Evolutionary conservation across 2,329 filamentous ascomycete genomes (phyloP).

Genomic region (Aureobasidium namibiae): DNA sequence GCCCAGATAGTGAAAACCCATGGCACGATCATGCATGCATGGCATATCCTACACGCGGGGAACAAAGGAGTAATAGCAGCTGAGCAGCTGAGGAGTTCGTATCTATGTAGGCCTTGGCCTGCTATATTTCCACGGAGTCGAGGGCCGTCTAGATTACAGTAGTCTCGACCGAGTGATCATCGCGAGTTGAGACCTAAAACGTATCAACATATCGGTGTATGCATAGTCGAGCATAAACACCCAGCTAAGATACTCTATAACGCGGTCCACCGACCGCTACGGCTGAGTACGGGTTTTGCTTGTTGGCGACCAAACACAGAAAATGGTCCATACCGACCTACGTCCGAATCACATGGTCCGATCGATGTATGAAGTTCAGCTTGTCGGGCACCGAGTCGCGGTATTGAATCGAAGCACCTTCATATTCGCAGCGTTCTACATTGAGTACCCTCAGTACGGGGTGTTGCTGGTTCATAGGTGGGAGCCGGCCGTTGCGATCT

Average conservation of each 20-base stretch:
- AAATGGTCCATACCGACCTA: not conserved
- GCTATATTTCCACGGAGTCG: not conserved
- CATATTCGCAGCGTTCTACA: not conserved
- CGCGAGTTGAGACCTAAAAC: not conserved
- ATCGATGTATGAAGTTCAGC: not conserved
- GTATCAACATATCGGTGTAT: no score
- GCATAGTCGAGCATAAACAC: not conserved
- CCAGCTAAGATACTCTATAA: not conserved
- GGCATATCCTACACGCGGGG: not conserved
- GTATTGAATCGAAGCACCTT: not conserved
- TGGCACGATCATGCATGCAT: not conserved
- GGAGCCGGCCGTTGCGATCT: conserved; percentile 1
- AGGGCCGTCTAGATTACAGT: not conserved
- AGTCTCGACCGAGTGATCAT: not conserved
- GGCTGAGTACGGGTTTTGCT: not conserved
- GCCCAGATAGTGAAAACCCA: not conserved
- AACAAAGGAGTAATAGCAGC: not conserved
- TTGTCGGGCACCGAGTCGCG: not conserved
- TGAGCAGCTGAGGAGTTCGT: no score
- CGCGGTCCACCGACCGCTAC: not conserved
- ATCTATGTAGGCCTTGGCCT: no score
- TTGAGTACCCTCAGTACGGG: not conserved
- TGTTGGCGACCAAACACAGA: not conserved
- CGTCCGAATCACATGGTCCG: not conserved
- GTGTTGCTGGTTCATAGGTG: not conserved